Evolutionary conservation across 176 grass and related monocot genomes (phyloP).

Genomic region (Oryza coarctata): DNA sequence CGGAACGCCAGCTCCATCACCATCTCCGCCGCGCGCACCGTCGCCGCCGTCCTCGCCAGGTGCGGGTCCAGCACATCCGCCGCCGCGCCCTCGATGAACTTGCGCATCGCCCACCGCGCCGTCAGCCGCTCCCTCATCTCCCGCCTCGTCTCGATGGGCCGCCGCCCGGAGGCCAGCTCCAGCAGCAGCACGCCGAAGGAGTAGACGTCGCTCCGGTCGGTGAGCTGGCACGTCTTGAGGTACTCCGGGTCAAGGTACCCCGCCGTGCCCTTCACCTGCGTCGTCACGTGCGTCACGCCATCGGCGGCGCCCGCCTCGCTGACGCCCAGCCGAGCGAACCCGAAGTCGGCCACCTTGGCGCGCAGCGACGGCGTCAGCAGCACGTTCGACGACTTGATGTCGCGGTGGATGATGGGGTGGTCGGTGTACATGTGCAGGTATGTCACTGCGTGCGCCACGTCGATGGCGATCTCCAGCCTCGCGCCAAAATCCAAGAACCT

Average conservation of each 20-base stretch:
- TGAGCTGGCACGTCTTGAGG: slow-evolving; percentile 87
- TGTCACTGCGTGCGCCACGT: slow-evolving; percentile 88
- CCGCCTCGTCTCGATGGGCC: slow-evolving; percentile 68
- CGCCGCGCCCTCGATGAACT: slow-evolving; percentile 42
- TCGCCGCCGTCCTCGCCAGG: slow-evolving; percentile 38
- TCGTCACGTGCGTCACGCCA: slow-evolving; percentile 53
- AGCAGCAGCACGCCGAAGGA: slow-evolving; percentile 88
- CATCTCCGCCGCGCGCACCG: slow-evolving; percentile 41
- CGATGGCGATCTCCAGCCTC: slow-evolving; percentile 77
- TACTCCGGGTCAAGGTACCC: slow-evolving; percentile 98
- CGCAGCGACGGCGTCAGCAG: slow-evolving; percentile 76
- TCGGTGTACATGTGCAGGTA: slow-evolving; percentile 94
- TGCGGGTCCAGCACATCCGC: slow-evolving; percentile 64
- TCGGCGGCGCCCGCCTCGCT: slow-evolving; percentile 31
- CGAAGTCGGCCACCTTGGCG: slow-evolving; percentile 96
- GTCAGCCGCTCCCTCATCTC: slow-evolving; percentile 67
- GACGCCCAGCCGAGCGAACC: slow-evolving; percentile 69
- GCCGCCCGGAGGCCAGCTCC: slow-evolving; percentile 64
- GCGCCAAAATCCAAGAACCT: slow-evolving; percentile 52
- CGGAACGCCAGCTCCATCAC: slow-evolving; percentile 68
- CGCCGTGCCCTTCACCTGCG: slow-evolving; percentile 91
- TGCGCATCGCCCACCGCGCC: slow-evolving; percentile 63
- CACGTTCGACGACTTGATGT: slow-evolving; percentile 99
- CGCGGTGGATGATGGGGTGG: slow-evolving; percentile 93
- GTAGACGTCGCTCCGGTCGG: slow-evolving; percentile 94